Evolutionary conservation across 495 filamentous ascomycete species (phyloP).

Genomic region (Extremus antarcticus): DNA sequence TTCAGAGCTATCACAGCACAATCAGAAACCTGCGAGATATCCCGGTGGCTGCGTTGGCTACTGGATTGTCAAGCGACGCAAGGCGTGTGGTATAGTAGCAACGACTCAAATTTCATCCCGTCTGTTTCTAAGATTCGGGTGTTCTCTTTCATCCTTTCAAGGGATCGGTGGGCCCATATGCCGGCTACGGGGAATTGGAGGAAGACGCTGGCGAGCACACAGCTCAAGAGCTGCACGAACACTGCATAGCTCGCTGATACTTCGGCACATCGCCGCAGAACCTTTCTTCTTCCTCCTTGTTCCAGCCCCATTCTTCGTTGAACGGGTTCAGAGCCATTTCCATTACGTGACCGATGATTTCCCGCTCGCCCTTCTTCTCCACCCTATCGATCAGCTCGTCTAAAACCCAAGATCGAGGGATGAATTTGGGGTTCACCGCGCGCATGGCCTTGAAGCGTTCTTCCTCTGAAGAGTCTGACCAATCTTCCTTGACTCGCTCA

Average conservation of each 20-base stretch:
- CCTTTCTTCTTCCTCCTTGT: slow-evolving; percentile 63
- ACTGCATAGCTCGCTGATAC: slow-evolving; percentile 70
- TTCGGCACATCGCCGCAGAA: slow-evolving; percentile 83
- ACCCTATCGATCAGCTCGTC: slow-evolving; percentile 86
- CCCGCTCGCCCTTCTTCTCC: slow-evolving; percentile 70
- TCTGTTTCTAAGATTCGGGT: no score
- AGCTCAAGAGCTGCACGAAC: slow-evolving; percentile 58
- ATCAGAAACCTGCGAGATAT: no score
- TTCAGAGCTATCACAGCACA: no score
- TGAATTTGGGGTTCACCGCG: slow-evolving; percentile 78
- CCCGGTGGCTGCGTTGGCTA: no score
- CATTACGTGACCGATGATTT: slow-evolving; percentile 64
- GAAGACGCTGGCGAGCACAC: background rate
- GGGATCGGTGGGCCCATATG: no score
- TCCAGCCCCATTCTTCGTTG: slow-evolving; percentile 59
- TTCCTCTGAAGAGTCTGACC: slow-evolving; percentile 35
- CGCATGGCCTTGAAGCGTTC: slow-evolving; percentile 65
- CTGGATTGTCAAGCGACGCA: no score
- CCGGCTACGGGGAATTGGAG: background rate
- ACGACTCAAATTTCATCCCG: no score
- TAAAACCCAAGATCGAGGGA: slow-evolving; percentile 80
- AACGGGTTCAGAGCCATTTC: slow-evolving; percentile 73
- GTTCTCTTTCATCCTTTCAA: no score
- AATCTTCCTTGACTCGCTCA: slow-evolving; percentile 57
- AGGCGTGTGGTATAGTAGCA: no score